Evolutionary conservation across 2,329 filamentous ascomycete genomes (phyloP).

Genomic region (Beauveria australis): DNA sequence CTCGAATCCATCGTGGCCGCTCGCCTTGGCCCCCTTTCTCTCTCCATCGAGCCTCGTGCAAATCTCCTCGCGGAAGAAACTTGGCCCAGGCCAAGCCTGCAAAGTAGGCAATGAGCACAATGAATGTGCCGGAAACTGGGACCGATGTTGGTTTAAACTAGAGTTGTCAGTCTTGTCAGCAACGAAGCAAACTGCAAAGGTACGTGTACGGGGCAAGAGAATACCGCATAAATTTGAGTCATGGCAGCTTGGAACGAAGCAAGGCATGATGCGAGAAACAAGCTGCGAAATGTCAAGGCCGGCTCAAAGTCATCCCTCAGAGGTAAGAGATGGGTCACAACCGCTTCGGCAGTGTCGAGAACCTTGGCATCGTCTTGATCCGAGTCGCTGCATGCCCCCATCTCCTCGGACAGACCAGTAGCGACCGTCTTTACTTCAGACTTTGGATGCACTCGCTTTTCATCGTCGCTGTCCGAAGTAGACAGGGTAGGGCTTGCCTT

Average conservation of each 20-base stretch:
- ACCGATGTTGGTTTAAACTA: conserved; percentile 45
- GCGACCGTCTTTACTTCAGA: background rate
- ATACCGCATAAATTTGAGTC: conserved; percentile 45
- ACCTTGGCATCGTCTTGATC: conserved; percentile 25
- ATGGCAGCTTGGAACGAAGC: conserved; percentile 47
- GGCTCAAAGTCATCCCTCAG: conserved; percentile 45
- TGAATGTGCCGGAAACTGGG: conserved; percentile 44
- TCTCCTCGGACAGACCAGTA: background rate
- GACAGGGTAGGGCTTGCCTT: too few species aligned
- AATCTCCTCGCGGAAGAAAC: conserved; percentile 43
- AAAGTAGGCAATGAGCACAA: conserved; percentile 50
- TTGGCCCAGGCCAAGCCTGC: conserved; percentile 39
- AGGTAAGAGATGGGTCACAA: conserved; percentile 38
- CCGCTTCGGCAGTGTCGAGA: conserved; percentile 45
- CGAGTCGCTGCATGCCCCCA: background rate
- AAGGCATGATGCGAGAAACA: conserved; percentile 41
- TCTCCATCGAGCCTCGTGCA: conserved; percentile 39
- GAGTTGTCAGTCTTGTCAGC: background rate
- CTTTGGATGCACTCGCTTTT: background rate
- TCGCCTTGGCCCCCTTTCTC: conserved; percentile 30
- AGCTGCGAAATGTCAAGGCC: conserved; percentile 43
- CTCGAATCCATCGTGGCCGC: conserved; percentile 31
- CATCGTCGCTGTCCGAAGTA: background rate
- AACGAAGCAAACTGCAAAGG: too few species aligned
- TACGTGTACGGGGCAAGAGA: conserved; percentile 9